A percentile compares a stretch with the other conserved stretches of the same genome.
Evolutionary conservation across 139 green algal species (phyloP).

Genomic region (Picochlorum sp.): DNA sequence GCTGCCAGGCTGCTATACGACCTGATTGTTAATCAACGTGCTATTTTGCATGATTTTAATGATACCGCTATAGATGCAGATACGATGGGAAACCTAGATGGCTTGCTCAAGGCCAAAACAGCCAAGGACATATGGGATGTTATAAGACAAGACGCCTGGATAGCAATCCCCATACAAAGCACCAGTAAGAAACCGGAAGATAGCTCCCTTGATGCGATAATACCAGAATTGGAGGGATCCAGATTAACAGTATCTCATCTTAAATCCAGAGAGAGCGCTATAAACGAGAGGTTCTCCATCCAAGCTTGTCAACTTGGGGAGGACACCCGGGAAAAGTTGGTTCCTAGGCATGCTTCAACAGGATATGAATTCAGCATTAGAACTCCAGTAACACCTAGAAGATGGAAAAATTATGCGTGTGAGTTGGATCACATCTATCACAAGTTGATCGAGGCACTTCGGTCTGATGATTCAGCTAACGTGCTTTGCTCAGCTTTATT

Average conservation of each 20-base stretch:
- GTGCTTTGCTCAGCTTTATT: constrained; percentile 25
- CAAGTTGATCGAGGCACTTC: constrained; percentile 37
- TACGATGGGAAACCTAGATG: constrained; percentile 24
- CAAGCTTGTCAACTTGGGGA: too few relatives aligned
- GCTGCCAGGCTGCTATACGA: constrained; percentile 48
- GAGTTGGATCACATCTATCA: constrained; percentile 66
- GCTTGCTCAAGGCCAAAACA: constrained; percentile 35
- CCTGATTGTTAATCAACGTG: constrained; percentile 24
- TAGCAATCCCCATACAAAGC: constrained; percentile 74
- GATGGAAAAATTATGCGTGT: constrained; percentile 53
- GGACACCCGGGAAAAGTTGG: too few relatives aligned
- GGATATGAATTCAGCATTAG: constrained; percentile 82
- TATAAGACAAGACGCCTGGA: constrained; percentile 66
- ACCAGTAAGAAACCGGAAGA: constrained; percentile 25
- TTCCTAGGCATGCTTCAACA: constrained; percentile 59
- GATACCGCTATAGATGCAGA: constrained; percentile 35
- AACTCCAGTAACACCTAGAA: constrained; percentile 69
- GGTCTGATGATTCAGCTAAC: neutral
- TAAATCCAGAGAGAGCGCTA: too few relatives aligned
- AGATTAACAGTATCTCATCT: constrained; percentile 53
- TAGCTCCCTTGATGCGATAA: too few relatives aligned
- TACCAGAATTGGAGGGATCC: constrained; percentile 80
- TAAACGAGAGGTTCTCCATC: neutral
- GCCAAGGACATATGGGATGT: constrained; percentile 57
- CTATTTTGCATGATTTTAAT: constrained; percentile 46